These are phyloP conservation scores for Trifolium repens DNA, from an alignment of 306 rosid genomes.

Conservation along the genomic window DNA sequence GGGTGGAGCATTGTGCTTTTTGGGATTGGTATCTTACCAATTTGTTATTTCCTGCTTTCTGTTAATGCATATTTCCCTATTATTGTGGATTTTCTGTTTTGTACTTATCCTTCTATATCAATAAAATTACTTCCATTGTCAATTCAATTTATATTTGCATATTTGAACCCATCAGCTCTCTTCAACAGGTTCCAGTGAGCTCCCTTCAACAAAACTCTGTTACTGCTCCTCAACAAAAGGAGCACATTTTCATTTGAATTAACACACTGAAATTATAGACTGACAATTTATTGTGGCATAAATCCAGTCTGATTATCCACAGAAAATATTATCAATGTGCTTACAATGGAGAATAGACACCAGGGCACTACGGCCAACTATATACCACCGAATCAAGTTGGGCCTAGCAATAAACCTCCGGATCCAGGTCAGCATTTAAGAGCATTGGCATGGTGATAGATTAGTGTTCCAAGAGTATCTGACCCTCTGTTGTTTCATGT, in stretches of 20 bases:
- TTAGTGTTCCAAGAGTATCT: background rate
- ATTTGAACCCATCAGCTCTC: slow-evolving; percentile 28
- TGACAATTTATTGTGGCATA: slow-evolving; percentile 19
- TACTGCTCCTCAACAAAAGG: slow-evolving; percentile 59
- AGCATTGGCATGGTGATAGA: slow-evolving; percentile 9
- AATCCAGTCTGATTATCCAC: slow-evolving; percentile 56
- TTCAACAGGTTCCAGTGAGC: slow-evolving; percentile 64
- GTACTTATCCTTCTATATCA: too few species aligned
- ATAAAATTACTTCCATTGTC: too few species aligned
- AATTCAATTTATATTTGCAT: too few species aligned
- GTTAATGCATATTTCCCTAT: too few species aligned
- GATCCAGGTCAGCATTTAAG: slow-evolving; percentile 63
- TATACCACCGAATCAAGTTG: slow-evolving; percentile 52
- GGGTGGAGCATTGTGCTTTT: too few species aligned
- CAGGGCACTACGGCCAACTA: slow-evolving; percentile 48
- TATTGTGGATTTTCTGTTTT: too few species aligned
- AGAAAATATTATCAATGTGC: slow-evolving; percentile 54
- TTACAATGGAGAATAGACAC: slow-evolving; percentile 67
- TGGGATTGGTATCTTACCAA: too few species aligned
- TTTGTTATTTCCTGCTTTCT: too few species aligned
- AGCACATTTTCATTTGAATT: too few species aligned
- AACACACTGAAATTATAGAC: background rate
- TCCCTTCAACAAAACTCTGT: slow-evolving; percentile 73
- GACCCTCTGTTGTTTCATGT: background rate
- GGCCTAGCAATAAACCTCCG: slow-evolving; percentile 61